Evolutionary conservation across 257 asterid genomes (phyloP), one percentile per base, ranked within the genome.

Genomic region (Lavandula angustifolia): DNA sequence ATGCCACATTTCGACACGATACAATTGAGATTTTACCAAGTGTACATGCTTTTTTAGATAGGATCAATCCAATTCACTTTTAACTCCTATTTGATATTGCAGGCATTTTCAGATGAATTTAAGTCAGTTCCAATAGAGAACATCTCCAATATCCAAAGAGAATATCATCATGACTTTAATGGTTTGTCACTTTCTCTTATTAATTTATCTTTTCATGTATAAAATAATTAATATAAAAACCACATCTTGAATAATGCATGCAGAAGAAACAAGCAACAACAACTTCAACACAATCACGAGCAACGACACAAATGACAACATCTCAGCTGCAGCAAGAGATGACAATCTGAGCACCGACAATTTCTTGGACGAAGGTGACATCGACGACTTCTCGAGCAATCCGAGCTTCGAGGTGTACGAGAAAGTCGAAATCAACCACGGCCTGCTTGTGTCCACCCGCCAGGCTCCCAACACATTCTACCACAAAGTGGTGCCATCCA

Each of bases 401-500:
- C 80, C 81, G 1, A 74, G 58, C 66, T 80, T 75, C 10, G 80
- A 81, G 11, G 72, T 69, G 10, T 78, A 76, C 44, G 84, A 75
- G 47, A 75, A 74, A 62, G 57, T 76, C 7, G 79, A 85, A 65
- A 64, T 75, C 35, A 82, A 62, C 13, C 92, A 78, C 48, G 87
- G 89, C 5, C 12, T 82, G 72, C 72, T 85, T 3, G 79, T 85
- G 37, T 82, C 94, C 54, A 85, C 94, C 14, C 79, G 85, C 49
- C 89, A 81, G 29, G 73, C 66, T 1, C 73, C 87, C 44, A 53
- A 76, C 60, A 85, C 82, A 6, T 80, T 76, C 46, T 85, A 85
- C 29, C 87, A 85, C 80, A 75, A 68, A 58, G 77, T 85, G 33
- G 85, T 71, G 65, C 94, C 94, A 11, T 80, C 87, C 6, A 75